These are phyloP conservation scores for Ettlia oleoabundans DNA, from an alignment of 139 green algal genomes.

Conservation along the genomic window DNA sequence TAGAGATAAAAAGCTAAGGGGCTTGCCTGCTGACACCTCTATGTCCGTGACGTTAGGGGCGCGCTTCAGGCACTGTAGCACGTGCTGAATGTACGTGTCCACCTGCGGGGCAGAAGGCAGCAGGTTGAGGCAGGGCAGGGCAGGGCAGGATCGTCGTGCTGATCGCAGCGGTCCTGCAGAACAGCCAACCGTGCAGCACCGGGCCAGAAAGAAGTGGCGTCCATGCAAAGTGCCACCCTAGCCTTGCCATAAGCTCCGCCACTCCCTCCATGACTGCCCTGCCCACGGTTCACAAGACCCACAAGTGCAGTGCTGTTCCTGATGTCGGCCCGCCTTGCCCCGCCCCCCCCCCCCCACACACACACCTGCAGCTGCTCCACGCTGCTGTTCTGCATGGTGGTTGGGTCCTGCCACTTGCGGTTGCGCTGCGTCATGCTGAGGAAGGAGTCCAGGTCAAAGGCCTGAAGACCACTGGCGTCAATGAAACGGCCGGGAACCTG, in stretches of 20 bases:
- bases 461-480: constrained; percentile 51
- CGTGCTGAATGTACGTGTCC: constrained; percentile 61
- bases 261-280: too few relatives aligned
- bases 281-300: neutral
- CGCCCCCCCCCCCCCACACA: neutral
- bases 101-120: constrained; percentile 19
- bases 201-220: too few relatives aligned
- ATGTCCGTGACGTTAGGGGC: constrained; percentile 59
- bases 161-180: neutral
- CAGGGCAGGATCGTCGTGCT: neutral
- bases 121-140: neutral
- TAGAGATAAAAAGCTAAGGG: too few relatives aligned
- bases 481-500: constrained; percentile 47
- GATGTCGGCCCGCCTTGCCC: neutral
- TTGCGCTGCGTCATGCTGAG: constrained; percentile 71
- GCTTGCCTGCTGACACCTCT: constrained; percentile 65
- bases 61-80: constrained; percentile 48
- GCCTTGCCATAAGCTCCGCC: too few relatives aligned
- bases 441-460: constrained; percentile 89
- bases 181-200: too few relatives aligned
- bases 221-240: too few relatives aligned
- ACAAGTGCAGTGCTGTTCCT: neutral
- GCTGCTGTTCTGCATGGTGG: constrained; percentile 61
- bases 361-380: constrained; percentile 70
- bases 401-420: constrained; percentile 90